A percentile compares a stretch with the other conserved stretches of the same genome.
These are phyloP conservation scores for Fusarium multiceps DNA, from an alignment of 2,329 filamentous ascomycete species.

Conservation along the genomic window DNA sequence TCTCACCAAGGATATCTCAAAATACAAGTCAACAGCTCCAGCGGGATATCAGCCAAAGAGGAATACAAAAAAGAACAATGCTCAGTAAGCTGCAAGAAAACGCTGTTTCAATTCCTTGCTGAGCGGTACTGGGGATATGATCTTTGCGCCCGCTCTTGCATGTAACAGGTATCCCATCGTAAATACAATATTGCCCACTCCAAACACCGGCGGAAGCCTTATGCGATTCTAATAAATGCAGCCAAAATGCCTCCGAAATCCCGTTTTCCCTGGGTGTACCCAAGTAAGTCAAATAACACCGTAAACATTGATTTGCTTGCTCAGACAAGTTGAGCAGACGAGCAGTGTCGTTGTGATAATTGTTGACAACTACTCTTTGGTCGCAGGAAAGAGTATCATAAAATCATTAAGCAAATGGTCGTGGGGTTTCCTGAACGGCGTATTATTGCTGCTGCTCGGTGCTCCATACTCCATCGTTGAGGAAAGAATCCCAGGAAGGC, in stretches of 20 bases:
- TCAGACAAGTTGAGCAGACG: background rate
- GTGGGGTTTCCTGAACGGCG: background rate
- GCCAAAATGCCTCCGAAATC: conserved; percentile 7
- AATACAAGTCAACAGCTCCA: background rate
- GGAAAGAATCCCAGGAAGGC: conserved; percentile 48
- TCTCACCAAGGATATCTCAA: conserved; percentile 11
- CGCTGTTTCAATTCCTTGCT: background rate
- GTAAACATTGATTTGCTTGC: background rate
- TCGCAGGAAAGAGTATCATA: conserved; percentile 26
- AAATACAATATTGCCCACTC: background rate
- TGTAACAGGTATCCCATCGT: background rate
- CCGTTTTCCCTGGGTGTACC: conserved; percentile 22
- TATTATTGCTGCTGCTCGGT: conserved; percentile 30
- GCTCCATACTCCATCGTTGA: conserved; percentile 47
- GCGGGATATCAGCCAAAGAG: background rate
- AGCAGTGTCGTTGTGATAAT: conserved; percentile 6
- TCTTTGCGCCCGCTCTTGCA: background rate
- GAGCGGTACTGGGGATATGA: background rate
- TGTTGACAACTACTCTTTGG: background rate
- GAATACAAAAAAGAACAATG: background rate
- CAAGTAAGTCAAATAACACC: conserved; percentile 18
- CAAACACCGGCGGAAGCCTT: conserved; percentile 20
- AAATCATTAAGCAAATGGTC: conserved; percentile 20
- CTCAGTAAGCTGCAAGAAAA: background rate
- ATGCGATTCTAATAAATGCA: conserved; percentile 38